phyloP scores from a whole-genome alignment of 352 stramenopile genomes.

The Pythium folliculosum region DNA sequence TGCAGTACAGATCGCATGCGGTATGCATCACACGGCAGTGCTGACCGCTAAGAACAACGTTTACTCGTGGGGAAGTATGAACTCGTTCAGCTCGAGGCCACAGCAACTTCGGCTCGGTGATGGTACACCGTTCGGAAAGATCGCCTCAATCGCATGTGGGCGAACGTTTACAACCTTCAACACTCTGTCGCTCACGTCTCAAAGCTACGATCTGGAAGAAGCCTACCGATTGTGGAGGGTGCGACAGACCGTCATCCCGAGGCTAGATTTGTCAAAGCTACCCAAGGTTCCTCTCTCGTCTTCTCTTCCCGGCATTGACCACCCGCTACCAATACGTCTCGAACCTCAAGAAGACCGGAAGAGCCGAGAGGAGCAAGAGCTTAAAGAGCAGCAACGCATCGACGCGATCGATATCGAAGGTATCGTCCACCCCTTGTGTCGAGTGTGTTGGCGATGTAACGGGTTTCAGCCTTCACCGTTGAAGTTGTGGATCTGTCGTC shows the following conservation, averaged over 20 bases:
- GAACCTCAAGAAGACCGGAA: conserved; percentile 53
- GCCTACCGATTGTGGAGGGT: conserved; percentile 52
- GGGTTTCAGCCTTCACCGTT: conserved; percentile 71
- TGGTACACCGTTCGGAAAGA: conserved; percentile 41
- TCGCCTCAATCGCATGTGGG: conserved; percentile 67
- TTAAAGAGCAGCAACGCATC: conserved; percentile 42
- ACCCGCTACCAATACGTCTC: conserved; percentile 42
- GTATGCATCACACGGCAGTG: conserved; percentile 64
- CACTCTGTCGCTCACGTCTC: conserved; percentile 45
- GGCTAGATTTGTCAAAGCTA: conserved; percentile 47
- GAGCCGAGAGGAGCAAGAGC: conserved; percentile 35
- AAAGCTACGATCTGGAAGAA: conserved; percentile 63
- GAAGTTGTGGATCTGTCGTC: conserved; percentile 66
- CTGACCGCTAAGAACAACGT: conserved; percentile 55
- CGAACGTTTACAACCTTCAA: conserved; percentile 79
- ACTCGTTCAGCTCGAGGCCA: conserved; percentile 46
- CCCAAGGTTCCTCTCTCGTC: conserved; percentile 43
- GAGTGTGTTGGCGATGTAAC: conserved; percentile 75
- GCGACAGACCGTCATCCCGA: conserved; percentile 46
- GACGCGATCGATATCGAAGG: conserved; percentile 67
- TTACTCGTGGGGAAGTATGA: conserved; percentile 67
- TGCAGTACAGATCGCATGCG: conserved; percentile 49
- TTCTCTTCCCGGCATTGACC: conserved; percentile 34
- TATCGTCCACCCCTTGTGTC: conserved; percentile 71
- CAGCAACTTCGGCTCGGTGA: conserved; percentile 37